Conservation (phyloP, 176 grass and related monocot genomes). For the Eragrostis nindensis region DNA sequence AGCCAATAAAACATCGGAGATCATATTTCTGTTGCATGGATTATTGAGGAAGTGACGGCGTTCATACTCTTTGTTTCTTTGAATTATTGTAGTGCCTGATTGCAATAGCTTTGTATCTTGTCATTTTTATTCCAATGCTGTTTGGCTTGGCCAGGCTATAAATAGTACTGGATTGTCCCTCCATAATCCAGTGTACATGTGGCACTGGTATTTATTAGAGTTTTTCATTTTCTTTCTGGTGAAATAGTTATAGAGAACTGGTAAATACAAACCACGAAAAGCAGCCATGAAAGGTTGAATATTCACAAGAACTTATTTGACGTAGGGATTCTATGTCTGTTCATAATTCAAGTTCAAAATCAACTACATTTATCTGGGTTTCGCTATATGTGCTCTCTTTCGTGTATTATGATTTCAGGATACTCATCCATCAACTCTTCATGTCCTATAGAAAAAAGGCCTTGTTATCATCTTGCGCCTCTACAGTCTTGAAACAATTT, state of each 20-base stretch:
- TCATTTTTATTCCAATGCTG: background rate
- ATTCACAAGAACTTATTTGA: background rate
- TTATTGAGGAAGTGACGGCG: background rate
- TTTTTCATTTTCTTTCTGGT: background rate
- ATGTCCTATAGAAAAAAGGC: background rate
- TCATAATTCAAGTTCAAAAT: background rate
- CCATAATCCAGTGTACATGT: no score
- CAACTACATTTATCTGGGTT: background rate
- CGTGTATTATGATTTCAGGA: background rate
- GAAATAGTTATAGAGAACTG: background rate
- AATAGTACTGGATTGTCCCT: no score
- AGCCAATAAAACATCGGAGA: background rate
- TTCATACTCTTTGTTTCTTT: background rate
- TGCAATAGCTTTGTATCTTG: background rate
- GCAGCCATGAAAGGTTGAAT: background rate
- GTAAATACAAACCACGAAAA: background rate
- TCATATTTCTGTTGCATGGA: background rate
- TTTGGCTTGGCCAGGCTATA: slow-evolving; percentile 11
- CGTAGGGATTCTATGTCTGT: background rate
- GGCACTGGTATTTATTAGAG: no score
- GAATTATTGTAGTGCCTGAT: background rate
- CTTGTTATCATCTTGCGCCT: background rate
- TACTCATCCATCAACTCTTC: background rate
- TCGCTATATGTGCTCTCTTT: background rate
- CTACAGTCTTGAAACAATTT: background rate